These are phyloP conservation scores for Penicillium paradoxum DNA, from an alignment of 495 filamentous ascomycete genomes.

Conservation along the genomic window DNA sequence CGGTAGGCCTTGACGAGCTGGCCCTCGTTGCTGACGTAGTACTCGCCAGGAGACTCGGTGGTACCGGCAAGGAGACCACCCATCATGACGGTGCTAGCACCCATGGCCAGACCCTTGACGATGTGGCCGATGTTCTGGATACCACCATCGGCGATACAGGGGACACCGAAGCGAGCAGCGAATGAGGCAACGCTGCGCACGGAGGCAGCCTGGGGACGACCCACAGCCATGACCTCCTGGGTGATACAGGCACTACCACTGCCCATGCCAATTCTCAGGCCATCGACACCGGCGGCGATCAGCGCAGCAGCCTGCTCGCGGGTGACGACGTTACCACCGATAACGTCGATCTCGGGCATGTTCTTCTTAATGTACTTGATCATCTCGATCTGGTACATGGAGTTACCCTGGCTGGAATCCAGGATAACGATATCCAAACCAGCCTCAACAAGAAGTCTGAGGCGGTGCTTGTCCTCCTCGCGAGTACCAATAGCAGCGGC, in stretches of 20 bases:
- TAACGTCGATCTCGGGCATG: slow-evolving; percentile 83
- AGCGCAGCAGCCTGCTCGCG: slow-evolving; percentile 86
- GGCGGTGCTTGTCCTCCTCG: slow-evolving; percentile 79
- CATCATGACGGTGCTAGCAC: slow-evolving; percentile 98
- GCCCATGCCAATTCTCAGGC: slow-evolving; percentile 98
- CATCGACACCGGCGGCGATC: slow-evolving; percentile 93
- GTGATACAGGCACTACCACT: slow-evolving; percentile 98
- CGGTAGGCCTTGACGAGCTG: slow-evolving; percentile 98
- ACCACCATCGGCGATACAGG: slow-evolving; percentile 96
- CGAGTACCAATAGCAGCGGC: slow-evolving; percentile 94
- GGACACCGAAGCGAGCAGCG: slow-evolving; percentile 89
- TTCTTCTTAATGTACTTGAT: slow-evolving; percentile 88
- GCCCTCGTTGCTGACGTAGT: slow-evolving; percentile 89
- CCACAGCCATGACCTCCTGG: slow-evolving; percentile 99
- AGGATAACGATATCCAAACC: slow-evolving; percentile 94
- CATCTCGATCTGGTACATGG: slow-evolving; percentile 96
- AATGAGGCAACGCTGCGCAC: slow-evolving; percentile 86
- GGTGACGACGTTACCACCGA: slow-evolving; percentile 97
- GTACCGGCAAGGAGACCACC: slow-evolving; percentile 95
- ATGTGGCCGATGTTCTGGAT: slow-evolving; percentile 99
- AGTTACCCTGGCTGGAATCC: slow-evolving; percentile 95
- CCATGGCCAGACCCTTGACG: slow-evolving; percentile 93
- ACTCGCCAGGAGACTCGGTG: slow-evolving; percentile 94
- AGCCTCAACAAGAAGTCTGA: slow-evolving; percentile 87
- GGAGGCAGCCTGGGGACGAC: slow-evolving; percentile 87